These are phyloP conservation scores for Moniliella sp. DNA, from an alignment of 1,284 basidiomycete species.

Conservation along the genomic window DNA sequence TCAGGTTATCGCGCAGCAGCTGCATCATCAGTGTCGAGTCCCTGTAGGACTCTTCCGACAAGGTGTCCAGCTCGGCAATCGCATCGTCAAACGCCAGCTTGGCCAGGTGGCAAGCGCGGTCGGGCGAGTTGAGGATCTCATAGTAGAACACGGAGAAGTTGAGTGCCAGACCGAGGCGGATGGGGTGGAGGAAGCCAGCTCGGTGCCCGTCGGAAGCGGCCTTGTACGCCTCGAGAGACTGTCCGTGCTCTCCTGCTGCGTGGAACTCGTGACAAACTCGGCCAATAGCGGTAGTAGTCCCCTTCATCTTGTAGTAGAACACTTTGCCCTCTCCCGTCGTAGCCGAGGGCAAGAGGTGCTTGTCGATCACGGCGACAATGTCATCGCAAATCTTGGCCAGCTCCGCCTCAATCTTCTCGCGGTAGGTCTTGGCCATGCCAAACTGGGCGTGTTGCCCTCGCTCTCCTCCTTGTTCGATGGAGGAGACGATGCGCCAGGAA, in stretches of 20 bases:
- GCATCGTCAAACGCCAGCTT: conserved; percentile 99
- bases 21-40: no score
- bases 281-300: conserved; percentile 99
- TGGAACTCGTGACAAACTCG: conserved; percentile 95
- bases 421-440: conserved; percentile 91
- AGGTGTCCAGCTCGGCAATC: conserved; percentile 95
- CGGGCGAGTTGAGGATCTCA: no score
- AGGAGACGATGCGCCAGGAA: no score
- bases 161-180: conserved; percentile 94
- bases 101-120: no score
- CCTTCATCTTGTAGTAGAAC: conserved; percentile 99
- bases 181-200: conserved; percentile 93
- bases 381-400: conserved; percentile 98
- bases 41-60: conserved; percentile 98
- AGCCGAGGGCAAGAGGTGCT: conserved; percentile 94
- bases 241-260: conserved; percentile 92
- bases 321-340: conserved; percentile 96
- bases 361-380: conserved; percentile 91
- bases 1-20: no score
- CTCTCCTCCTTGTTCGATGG: conserved; percentile 99
- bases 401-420: conserved; percentile 83
- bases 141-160: no score
- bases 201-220: conserved; percentile 89
- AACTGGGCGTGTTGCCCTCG: conserved; percentile 95
- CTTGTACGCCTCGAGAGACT: conserved; percentile 98